These are phyloP conservation scores for Ascochyta koolunga DNA, from an alignment of 2,329 filamentous ascomycete species.

Conservation along the genomic window DNA sequence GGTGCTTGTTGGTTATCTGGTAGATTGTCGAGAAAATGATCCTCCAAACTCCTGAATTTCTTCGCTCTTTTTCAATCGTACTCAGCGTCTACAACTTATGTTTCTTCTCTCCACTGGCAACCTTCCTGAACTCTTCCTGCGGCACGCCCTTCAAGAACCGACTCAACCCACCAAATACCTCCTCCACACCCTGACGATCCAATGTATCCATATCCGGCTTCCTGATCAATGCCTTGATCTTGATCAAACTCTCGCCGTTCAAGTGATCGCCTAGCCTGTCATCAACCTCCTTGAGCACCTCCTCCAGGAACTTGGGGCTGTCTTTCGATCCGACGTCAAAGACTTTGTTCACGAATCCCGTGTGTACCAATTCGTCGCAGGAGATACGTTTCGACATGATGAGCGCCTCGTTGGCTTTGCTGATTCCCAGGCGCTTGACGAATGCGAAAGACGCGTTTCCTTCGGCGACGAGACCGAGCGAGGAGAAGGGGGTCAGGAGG, in stretches of 20 bases:
- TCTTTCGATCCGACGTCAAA: conserved; percentile 68
- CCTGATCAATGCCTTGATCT: conserved; percentile 84
- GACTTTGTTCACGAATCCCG: conserved; percentile 86
- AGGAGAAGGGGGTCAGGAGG: conserved; percentile 89
- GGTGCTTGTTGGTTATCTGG: too few species aligned
- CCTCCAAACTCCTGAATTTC: too few species aligned
- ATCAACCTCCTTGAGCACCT: conserved; percentile 80
- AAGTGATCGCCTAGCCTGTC: conserved; percentile 81
- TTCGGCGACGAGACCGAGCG: conserved; percentile 87
- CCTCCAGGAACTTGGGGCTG: conserved; percentile 67
- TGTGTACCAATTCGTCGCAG: conserved; percentile 72
- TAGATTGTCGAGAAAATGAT: too few species aligned
- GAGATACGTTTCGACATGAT: conserved; percentile 84
- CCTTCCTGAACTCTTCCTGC: conserved; percentile 84
- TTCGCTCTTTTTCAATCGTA: too few species aligned
- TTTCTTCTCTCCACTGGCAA: conserved; percentile 87
- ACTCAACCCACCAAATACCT: conserved; percentile 85
- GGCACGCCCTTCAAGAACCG: conserved; percentile 81
- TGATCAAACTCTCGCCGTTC: conserved; percentile 76
- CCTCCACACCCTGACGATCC: conserved; percentile 78
- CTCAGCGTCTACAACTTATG: conserved; percentile 74
- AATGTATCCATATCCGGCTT: conserved; percentile 73
- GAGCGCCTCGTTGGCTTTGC: conserved; percentile 88
- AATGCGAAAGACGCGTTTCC: conserved; percentile 81
- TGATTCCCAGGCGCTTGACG: conserved; percentile 77